Percentiles rank a stretch among this genome's conserved stretches.
Evolutionary conservation across 106 monocot species (phyloP).

Genomic region (Cymbidium sinense): DNA sequence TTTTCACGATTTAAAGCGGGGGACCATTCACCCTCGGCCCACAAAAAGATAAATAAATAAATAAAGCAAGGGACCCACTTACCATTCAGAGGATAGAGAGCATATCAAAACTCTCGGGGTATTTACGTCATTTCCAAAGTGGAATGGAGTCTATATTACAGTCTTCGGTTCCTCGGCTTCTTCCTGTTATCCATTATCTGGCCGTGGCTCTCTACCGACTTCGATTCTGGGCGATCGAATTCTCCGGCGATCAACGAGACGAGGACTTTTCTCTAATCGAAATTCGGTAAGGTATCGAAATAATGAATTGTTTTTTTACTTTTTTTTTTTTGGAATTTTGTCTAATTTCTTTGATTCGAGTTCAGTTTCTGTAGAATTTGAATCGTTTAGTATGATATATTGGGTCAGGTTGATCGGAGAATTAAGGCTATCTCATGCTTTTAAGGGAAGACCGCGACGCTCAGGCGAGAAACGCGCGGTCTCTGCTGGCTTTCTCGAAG

Average conservation of each 20-base stretch:
- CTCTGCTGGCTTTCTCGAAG: conserved; percentile 9
- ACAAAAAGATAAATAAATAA: no score
- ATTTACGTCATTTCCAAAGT: conserved; percentile 7
- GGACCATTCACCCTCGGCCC: neutral
- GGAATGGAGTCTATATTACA: conserved; percentile 6
- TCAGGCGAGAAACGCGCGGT: conserved; percentile 8
- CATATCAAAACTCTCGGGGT: neutral
- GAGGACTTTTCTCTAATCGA: neutral
- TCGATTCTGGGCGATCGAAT: neutral
- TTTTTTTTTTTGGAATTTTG: neutral
- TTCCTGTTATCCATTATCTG: neutral
- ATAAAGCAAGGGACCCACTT: neutral
- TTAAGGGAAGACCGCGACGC: conserved; percentile 9
- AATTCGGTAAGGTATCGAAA: neutral
- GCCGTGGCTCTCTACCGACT: neutral
- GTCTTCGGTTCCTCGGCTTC: neutral
- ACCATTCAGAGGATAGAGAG: neutral
- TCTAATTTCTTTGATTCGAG: neutral
- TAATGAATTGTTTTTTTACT: neutral
- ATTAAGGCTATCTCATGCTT: conserved; percentile 10
- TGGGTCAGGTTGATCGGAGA: neutral
- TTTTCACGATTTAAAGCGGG: neutral
- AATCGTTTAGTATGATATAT: neutral
- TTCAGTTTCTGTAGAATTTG: neutral
- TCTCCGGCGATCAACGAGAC: neutral